Percentiles rank a stretch among this genome's conserved stretches.
These are phyloP conservation scores for Nakazawaea ishiwadae DNA, from an alignment of 805 yeast species.

Conservation along the genomic window DNA sequence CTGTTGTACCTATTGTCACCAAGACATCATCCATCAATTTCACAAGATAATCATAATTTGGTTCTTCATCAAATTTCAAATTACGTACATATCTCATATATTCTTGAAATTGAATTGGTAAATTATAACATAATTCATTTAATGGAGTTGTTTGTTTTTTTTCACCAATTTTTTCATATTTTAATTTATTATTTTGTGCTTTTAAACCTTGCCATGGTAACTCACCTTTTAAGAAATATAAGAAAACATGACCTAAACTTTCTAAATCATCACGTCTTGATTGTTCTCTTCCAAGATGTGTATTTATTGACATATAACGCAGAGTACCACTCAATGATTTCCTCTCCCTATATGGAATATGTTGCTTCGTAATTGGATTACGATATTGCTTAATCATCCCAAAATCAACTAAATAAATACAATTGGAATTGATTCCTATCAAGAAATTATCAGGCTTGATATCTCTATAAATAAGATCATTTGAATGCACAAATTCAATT, in stretches of 20 bases:
- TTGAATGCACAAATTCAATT: conserved; percentile 70
- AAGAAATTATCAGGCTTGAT: conserved; percentile 82
- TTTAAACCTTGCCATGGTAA: conserved; percentile 90
- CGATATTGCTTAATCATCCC: conserved; percentile 87
- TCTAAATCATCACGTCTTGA: conserved; percentile 81
- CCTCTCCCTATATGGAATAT: conserved; percentile 77
- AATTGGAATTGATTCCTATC: conserved; percentile 64
- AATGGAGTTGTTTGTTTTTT: conserved; percentile 70
- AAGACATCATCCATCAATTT: conserved; percentile 56
- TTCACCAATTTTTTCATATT: conserved; percentile 81
- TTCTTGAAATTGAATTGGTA: conserved; percentile 72
- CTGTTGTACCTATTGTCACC: conserved; percentile 49
- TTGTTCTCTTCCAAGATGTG: conserved; percentile 84
- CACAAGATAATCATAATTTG: conserved; percentile 67
- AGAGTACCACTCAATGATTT: conserved; percentile 83
- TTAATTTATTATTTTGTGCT: conserved; percentile 80
- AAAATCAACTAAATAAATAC: conserved; percentile 72
- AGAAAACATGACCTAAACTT: conserved; percentile 76
- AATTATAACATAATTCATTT: conserved; percentile 53
- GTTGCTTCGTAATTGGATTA: conserved; percentile 75
- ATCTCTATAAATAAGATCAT: conserved; percentile 74
- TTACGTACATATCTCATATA: conserved; percentile 65
- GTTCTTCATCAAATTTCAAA: conserved; percentile 73
- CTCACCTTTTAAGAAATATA: conserved; percentile 73
- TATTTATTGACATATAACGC: conserved; percentile 81